Base-by-base conservation (phyloP, 2,329 filamentous ascomycete genomes). In the Aschersonia sp. region DNA sequence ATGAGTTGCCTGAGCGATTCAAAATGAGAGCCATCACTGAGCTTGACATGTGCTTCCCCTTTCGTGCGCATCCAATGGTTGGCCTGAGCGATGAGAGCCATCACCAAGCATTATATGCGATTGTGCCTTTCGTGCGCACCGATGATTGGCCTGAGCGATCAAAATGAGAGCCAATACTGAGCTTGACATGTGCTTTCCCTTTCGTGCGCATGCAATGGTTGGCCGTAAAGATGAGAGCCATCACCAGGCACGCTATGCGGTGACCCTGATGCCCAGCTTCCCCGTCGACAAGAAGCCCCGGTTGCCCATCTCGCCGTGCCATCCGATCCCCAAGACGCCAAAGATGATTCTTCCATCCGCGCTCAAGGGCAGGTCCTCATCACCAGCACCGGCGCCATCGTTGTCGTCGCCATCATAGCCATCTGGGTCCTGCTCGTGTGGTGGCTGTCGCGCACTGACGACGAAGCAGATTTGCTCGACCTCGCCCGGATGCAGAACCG, bases 241-340 rank as follows among this genome's bases (percentile, higher is more conserved):
- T 32, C 10, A 39, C 41, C 4, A 44, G 11, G 14, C 40, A 50
- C 14, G 48, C 64, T 55, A 65, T 50, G 55, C 54, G 29, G 54
- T 53, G 12, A 62, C 57, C 54, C 73, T 71, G 48, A 74, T 73
- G 10, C 77, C 76, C 52, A 94, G 67, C 72, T 84, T 90, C 8
- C 89, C 89, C 6, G 92, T 98, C 43, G 83, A 87, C 59, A 98
- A 69, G 56, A 81, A 89, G 0, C 92, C 92, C 56, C 79, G 77
- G 65, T 90, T 92, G 0, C 92, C 92, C 83, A 95, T 89, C 51
- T 85, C 78, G 39, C 84, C 84, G 52, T 86, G 76, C 92, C 92
- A 98, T 47, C 87, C 83, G 50, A 97, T 84, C 42, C 81, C 83
- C 54, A 97, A 65, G 52, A 92, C 81, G 5, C 89, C 90, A 59